Base-by-base conservation (phyloP, 257 asterid species). In the Handroanthus guayacan region DNA sequence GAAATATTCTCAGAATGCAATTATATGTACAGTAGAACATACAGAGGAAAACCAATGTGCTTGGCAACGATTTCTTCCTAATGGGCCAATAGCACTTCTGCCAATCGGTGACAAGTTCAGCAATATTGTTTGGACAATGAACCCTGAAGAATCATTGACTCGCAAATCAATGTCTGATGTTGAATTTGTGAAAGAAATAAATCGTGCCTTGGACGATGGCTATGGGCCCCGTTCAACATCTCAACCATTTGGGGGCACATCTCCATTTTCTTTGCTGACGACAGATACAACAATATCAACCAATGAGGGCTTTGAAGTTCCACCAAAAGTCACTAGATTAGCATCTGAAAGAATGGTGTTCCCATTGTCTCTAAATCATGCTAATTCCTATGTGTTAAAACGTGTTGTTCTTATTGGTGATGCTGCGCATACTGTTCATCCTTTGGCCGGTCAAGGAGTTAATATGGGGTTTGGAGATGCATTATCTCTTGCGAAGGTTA, bases 371-470 rank as follows among this genome's bases (percentile, higher is more conserved):
- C 86, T 91, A 17, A 91, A 83, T 83, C 99, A 95, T 69, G 97
- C 98, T 55, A 89, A 90, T 62, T 38, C 74, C 10, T 95, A 95
- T 67, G 92, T 81, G 9, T 76, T 78, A 1, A 91, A 84, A 67
- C 92, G 96, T 13, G 87, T 83, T 43, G 96, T 34, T 75, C 95
- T 95, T 70, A 79, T 93, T 73, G 99, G 99, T 47, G 99, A 95
- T 78, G 99, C 98, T 2, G 99, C 98, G 20, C 98, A 95, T 47
- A 95, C 99, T 3, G 97, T 95, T 80, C 98, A 95, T 80, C 99
- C 99, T 48, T 88, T 95, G 89, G 99, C 99, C 72, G 99, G 99
- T 67, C 99, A 93, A 84, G 99, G 99, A 78, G 99, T 95, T 62
- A 93, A 95, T 83, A 90, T 95, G 97, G 99, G 99, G 41, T 95